Base-by-base conservation (phyloP, 2,329 filamentous ascomycete species). In the Fusarium palustre region DNA sequence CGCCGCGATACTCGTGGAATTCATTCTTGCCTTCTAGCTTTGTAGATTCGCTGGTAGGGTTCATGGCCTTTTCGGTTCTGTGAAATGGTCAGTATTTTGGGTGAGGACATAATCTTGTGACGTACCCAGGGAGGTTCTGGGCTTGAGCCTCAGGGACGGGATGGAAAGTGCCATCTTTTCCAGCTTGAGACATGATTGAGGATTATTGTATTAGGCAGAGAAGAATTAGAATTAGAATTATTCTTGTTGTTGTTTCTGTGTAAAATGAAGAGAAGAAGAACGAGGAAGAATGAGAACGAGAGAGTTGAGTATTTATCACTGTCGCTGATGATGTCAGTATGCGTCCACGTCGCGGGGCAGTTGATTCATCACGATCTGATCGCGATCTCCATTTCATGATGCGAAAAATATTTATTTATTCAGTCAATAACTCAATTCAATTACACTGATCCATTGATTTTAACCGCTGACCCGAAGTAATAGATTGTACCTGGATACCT, bases 401-500 rank as follows among this genome's bases (percentile, higher is more conserved):
- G 28, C n/a, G 8, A 33, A 30, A 45, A 7, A 7, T 12, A 28
- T 16, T 22, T 31, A 33, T 13, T 43, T 33, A 5, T 31, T 38
- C 10, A 36, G 20, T 9, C 4, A n/a, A n/a, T 13, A 18, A 16
- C 7, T 13, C 11, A 18, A 28, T 11, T 7, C 6, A 11, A 25
- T 20, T 18, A n/a, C 4, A 13, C 2, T 6, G 12, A 5, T 11
- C 13, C 3, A 13, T 3, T 15, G 12, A 8, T 12, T 13, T 68
- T 56, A 3, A 61, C 46, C 8, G 49, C 50, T 0, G 57, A 52
- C 1, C 85, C 85, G 79, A 85, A 85, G 84, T 86, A 70, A 87
- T 84, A 10, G 83, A 82, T 74, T 82, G 87, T 4, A 85, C 85
- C 84, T 84, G 87, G 43, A 87, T 87, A 3, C 28, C 28, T 28